Percentiles rank a stretch among this genome's conserved stretches.
These are phyloP conservation scores for Penicillium verhagenii DNA, from an alignment of 495 filamentous ascomycete species.

Conservation along the genomic window DNA sequence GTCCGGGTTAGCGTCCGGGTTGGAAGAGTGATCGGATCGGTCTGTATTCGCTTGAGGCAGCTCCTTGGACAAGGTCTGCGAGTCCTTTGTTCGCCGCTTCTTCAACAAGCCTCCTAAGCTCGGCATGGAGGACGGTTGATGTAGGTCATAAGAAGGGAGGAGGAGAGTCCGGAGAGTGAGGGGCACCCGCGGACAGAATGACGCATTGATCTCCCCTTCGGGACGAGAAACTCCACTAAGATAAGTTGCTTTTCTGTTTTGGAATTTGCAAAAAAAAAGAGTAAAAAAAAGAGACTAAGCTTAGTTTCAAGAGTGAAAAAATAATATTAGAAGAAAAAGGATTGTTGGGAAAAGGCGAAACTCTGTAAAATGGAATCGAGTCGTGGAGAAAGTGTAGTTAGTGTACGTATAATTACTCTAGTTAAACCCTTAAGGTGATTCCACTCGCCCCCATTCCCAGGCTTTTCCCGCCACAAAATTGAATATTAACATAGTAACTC, in stretches of 20 bases:
- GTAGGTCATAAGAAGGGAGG: conserved; percentile 10
- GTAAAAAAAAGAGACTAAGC: too few species aligned
- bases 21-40: conserved; percentile 54
- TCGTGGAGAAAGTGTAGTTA: too few species aligned
- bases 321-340: too few species aligned
- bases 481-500: too few species aligned
- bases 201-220: conserved; percentile 30
- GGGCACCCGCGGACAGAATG: conserved; percentile 25
- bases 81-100: conserved; percentile 95
- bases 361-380: too few species aligned
- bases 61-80: conserved; percentile 54
- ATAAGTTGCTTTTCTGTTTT: not conserved
- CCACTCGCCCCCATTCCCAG: too few species aligned
- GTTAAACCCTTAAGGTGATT: too few species aligned
- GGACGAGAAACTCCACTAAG: not conserved
- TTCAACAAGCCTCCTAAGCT: conserved; percentile 76
- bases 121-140: conserved; percentile 41
- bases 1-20: conserved; percentile 29
- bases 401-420: too few species aligned
- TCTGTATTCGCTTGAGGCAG: conserved; percentile 20
- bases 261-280: too few species aligned
- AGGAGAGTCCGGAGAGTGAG: conserved; percentile 23
- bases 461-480: too few species aligned
- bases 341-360: too few species aligned
- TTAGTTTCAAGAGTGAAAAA: too few species aligned